phyloP scores from a whole-genome alignment of 306 rosid species.

The Cucumis cinereus region DNA sequence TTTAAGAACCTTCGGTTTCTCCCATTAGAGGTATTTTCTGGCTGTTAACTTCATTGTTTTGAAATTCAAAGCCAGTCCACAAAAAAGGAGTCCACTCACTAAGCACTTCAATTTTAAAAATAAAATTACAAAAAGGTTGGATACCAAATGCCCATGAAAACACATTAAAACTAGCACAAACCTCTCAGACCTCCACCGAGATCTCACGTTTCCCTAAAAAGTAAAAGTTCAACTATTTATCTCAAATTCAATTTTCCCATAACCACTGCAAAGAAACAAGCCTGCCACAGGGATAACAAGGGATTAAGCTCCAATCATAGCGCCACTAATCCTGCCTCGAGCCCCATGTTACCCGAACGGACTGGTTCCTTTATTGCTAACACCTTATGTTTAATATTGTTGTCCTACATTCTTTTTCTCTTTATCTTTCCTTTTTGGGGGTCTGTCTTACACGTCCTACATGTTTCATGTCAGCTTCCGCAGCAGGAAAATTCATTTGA shows the following conservation, averaged over 20 bases:
- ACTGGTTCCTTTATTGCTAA: background rate
- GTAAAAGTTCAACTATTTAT: background rate
- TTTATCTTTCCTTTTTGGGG: background rate
- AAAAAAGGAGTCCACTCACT: background rate
- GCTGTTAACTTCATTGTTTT: background rate
- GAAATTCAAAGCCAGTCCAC: background rate
- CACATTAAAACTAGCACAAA: background rate
- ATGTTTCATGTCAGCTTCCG: slow-evolving; percentile 53
- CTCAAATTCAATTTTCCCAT: background rate
- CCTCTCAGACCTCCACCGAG: background rate
- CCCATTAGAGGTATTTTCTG: slow-evolving; percentile 52
- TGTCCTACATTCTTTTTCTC: background rate
- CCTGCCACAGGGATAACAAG: background rate
- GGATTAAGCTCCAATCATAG: background rate
- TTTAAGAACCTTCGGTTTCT: slow-evolving; percentile 70
- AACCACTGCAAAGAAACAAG: background rate
- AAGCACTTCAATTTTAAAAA: no score
- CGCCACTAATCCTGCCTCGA: background rate
- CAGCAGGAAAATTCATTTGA: slow-evolving; percentile 90
- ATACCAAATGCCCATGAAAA: background rate
- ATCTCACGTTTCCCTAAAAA: background rate
- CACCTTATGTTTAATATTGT: background rate
- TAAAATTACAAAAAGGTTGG: background rate
- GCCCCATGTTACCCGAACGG: background rate
- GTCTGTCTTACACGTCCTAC: slow-evolving; percentile 9